phyloP scores from a whole-genome alignment of 805 yeast species.

The Lipomyces yamanashiensis region DNA sequence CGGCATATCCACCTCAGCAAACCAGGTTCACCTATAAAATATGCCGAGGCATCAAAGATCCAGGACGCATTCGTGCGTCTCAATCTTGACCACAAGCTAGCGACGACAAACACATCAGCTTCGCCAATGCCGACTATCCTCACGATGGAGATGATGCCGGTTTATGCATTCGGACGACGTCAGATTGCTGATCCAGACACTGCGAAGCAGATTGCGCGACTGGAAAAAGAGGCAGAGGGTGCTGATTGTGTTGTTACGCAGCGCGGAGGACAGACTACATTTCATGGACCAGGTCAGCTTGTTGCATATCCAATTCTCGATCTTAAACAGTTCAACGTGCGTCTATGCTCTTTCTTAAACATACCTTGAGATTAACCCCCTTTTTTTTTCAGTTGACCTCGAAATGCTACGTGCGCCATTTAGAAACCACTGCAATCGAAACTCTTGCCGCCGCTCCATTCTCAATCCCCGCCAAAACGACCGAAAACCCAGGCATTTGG shows the following conservation, averaged over 20 bases:
- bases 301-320: conserved; percentile 83
- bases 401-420: conserved; percentile 66
- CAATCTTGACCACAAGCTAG: conserved; percentile 7
- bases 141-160: conserved; percentile 83
- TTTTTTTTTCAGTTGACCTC: conserved; percentile 58
- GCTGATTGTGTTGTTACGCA: conserved; percentile 75
- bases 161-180: conserved; percentile 90
- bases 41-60: conserved; percentile 7
- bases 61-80: conserved; percentile 19
- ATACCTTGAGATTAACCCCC: conserved; percentile 41
- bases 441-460: conserved; percentile 15
- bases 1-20: conserved; percentile 20
- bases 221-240: conserved; percentile 38
- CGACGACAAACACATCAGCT: not conserved
- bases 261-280: conserved; percentile 95
- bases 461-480: conserved; percentile 52
- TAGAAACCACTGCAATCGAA: conserved; percentile 52
- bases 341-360: not conserved
- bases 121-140: conserved; percentile 67
- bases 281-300: conserved; percentile 95
- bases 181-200: conserved; percentile 50
- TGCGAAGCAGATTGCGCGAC: conserved; percentile 10
- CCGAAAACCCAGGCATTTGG: conserved; percentile 91
- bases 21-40: conserved; percentile 8
- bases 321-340: conserved; percentile 56